These are phyloP conservation scores for Paracamarosporium sp. DNA, from an alignment of 2,329 filamentous ascomycete species.

Conservation along the genomic window DNA sequence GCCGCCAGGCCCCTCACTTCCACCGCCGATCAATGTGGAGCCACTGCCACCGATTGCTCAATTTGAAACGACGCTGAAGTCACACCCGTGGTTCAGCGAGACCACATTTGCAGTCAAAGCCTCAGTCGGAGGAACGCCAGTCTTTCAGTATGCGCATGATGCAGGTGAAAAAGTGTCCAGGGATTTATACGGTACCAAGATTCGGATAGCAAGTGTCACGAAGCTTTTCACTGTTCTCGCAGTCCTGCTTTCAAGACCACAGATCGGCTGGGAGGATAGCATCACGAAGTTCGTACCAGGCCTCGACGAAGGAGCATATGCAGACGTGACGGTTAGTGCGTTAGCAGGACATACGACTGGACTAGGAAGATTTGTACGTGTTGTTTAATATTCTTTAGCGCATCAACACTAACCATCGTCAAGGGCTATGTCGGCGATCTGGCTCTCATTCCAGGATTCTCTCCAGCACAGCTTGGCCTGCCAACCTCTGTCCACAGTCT, in stretches of 20 bases:
- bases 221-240: constrained; percentile 36
- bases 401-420: neutral
- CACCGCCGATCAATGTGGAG: constrained; percentile 16
- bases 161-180: neutral
- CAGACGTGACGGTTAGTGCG: constrained; percentile 26
- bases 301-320: constrained; percentile 20
- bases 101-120: constrained; percentile 33
- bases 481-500: constrained; percentile 21
- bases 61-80: neutral
- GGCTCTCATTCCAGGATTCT: constrained; percentile 20
- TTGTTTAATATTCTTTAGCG: neutral
- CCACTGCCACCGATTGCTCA: neutral
- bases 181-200: constrained; percentile 18
- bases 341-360: constrained; percentile 33
- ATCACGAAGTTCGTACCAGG: constrained; percentile 32
- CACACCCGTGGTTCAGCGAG: constrained; percentile 10
- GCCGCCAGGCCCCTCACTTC: constrained; percentile 29
- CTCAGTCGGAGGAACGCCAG: constrained; percentile 20
- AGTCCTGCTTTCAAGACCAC: constrained; percentile 23
- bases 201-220: constrained; percentile 32
- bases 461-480: constrained; percentile 22
- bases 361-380: constrained; percentile 25
- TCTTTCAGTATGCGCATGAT: constrained; percentile 22
- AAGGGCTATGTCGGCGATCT: constrained; percentile 32
- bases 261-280: constrained; percentile 27